Conservation (phyloP, 2,329 filamentous ascomycete genomes). For the Hypoxylon sp. region DNA sequence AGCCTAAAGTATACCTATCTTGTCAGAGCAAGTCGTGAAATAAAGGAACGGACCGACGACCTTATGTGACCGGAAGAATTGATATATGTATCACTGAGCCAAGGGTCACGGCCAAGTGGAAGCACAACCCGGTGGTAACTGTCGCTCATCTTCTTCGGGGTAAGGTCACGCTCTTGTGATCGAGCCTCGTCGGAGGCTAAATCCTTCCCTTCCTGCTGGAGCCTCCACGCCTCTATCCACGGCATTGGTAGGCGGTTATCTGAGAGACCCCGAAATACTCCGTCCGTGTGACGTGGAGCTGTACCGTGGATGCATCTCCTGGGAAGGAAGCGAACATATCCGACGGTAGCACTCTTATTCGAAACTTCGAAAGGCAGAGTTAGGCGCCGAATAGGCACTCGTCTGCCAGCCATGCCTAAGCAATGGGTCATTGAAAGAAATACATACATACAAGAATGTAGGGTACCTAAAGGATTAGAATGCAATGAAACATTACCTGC, state of each 20-base stretch:
- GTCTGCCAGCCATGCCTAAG: slow-evolving; percentile 41
- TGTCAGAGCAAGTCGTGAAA: slow-evolving; percentile 14
- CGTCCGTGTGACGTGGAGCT: slow-evolving; percentile 52
- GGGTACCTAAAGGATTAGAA: background rate
- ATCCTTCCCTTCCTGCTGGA: slow-evolving; percentile 63
- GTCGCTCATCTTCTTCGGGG: slow-evolving; percentile 78
- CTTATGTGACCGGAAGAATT: slow-evolving; percentile 82
- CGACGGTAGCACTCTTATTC: background rate
- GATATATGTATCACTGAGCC: slow-evolving; percentile 83
- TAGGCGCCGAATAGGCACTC: slow-evolving; percentile 35
- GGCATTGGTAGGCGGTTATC: slow-evolving; percentile 63
- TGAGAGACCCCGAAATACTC: slow-evolving; percentile 57
- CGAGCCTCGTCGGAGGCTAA: slow-evolving; percentile 46
- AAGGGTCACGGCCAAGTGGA: slow-evolving; percentile 80
- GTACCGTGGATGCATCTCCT: slow-evolving; percentile 48
- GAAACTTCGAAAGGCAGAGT: slow-evolving; percentile 15
- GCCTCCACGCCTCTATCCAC: slow-evolving; percentile 77
- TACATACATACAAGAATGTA: background rate
- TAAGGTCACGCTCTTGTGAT: slow-evolving; percentile 67
- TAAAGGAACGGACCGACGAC: slow-evolving; percentile 56
- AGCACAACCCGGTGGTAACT: slow-evolving; percentile 79
- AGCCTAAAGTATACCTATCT: slow-evolving; percentile 60
- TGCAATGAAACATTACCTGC: background rate
- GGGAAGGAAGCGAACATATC: slow-evolving; percentile 1
- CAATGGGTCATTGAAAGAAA: background rate